These are phyloP conservation scores for Zopfia rhizophila DNA, from an alignment of 2,329 filamentous ascomycete species.

Conservation along the genomic window DNA sequence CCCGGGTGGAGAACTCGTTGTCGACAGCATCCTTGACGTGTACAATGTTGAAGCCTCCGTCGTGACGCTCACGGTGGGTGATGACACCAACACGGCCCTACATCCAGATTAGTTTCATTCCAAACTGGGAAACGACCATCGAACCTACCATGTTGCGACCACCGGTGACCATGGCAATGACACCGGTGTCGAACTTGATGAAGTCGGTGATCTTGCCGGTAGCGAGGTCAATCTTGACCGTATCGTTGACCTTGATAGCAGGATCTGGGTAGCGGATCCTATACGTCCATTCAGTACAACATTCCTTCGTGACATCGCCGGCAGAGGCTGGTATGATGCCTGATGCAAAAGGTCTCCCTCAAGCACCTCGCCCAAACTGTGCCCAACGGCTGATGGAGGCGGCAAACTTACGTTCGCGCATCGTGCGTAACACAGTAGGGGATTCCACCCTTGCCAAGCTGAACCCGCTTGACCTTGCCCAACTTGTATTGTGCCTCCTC, in stretches of 20 bases:
- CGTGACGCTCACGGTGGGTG: slow-evolving; percentile 99
- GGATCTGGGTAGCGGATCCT: slow-evolving; percentile 99
- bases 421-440: slow-evolving; percentile 99
- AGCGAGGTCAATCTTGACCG: slow-evolving; percentile 96
- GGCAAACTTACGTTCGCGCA: slow-evolving; percentile 99
- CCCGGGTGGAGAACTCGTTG: slow-evolving; percentile 99
- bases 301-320: slow-evolving; percentile 64
- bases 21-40: slow-evolving; percentile 99
- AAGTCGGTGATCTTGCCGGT: slow-evolving; percentile 99
- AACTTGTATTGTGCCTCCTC: slow-evolving; percentile 99
- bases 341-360: slow-evolving; percentile 70
- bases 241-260: slow-evolving; percentile 99
- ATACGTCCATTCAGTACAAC: slow-evolving; percentile 54
- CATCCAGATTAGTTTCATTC: slow-evolving; percentile 4
- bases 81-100: slow-evolving; percentile 98
- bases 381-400: slow-evolving; percentile 99
- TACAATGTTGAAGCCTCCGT: slow-evolving; percentile 99
- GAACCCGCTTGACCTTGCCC: slow-evolving; percentile 99
- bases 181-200: slow-evolving; percentile 98
- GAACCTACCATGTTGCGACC: slow-evolving; percentile 88
- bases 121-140: neutral
- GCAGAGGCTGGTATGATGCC: slow-evolving; percentile 99
- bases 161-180: slow-evolving; percentile 98
- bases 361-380: slow-evolving; percentile 52
- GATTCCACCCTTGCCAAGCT: slow-evolving; percentile 99